Percentiles rank a stretch among this genome's conserved stretches.
Evolutionary conservation across 208 protist species (phyloP).

Genomic region (Acanthamoeba triangularis): DNA sequence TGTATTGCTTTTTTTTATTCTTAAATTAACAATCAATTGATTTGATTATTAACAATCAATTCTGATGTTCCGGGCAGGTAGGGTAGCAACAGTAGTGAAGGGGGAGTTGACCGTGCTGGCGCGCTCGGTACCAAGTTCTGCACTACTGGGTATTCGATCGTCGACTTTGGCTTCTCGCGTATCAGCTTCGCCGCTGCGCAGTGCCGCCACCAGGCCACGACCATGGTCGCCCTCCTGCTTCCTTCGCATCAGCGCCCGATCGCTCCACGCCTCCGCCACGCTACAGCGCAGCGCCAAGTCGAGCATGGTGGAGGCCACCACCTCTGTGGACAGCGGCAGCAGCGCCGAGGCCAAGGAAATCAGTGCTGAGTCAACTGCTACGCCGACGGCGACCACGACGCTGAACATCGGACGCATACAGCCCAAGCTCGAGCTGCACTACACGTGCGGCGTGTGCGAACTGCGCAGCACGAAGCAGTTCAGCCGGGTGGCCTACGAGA

Average conservation of each 20-base stretch:
- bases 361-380: not conserved
- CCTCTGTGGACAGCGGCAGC: not conserved
- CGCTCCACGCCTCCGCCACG: not conserved
- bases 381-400: not conserved
- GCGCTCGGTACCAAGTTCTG: too few relatives aligned
- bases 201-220: not conserved
- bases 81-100: too few relatives aligned
- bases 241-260: not conserved
- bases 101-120: too few relatives aligned
- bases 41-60: too few relatives aligned
- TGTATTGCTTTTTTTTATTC: not conserved
- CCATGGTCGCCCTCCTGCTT: not conserved
- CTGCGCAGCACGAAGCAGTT: conserved; percentile 27
- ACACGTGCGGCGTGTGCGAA: conserved; percentile 50
- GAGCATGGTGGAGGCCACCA: not conserved
- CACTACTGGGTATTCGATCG: too few relatives aligned
- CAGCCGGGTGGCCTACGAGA: conserved; percentile 6
- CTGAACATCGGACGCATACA: conserved; percentile 26
- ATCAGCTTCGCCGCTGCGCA: too few relatives aligned
- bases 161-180: too few relatives aligned
- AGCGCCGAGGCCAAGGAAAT: not conserved
- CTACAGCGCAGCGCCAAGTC: not conserved
- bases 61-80: too few relatives aligned
- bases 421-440: conserved; percentile 64
- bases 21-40: too few relatives aligned